A percentile compares a stretch with the other conserved stretches of the same genome.
Conservation (phyloP, 2,329 filamentous ascomycete genomes). For the Talaromyces albobiverticillius region DNA sequence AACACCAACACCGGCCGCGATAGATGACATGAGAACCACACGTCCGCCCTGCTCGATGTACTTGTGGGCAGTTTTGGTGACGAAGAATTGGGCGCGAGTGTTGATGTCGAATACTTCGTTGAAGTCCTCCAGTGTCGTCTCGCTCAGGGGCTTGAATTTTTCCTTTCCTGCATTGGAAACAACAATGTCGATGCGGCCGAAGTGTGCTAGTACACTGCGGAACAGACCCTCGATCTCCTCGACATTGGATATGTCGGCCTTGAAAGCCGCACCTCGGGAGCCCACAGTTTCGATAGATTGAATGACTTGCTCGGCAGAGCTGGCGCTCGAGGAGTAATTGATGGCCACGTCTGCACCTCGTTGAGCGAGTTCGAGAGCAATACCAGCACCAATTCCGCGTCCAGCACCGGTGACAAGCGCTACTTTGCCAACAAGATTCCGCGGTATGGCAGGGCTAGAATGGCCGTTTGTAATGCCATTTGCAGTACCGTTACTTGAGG, state of each 20-base stretch:
- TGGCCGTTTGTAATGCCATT: neutral
- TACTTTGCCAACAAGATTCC: slow-evolving; percentile 27
- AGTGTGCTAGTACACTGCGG: slow-evolving; percentile 60
- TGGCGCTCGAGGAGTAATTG: slow-evolving; percentile 56
- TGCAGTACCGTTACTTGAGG: neutral
- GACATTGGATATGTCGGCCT: slow-evolving; percentile 66
- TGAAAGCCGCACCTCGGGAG: slow-evolving; percentile 61
- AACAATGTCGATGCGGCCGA: slow-evolving; percentile 67
- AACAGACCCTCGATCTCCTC: slow-evolving; percentile 63
- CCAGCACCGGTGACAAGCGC: slow-evolving; percentile 35
- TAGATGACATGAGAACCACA: slow-evolving; percentile 71
- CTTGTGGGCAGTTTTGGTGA: slow-evolving; percentile 65
- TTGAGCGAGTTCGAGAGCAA: slow-evolving; percentile 39
- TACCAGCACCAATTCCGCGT: slow-evolving; percentile 42
- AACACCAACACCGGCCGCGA: slow-evolving; percentile 65
- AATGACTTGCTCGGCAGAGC: slow-evolving; percentile 65
- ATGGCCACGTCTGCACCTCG: slow-evolving; percentile 39
- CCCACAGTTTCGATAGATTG: slow-evolving; percentile 63
- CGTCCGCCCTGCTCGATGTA: slow-evolving; percentile 67
- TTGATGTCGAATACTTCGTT: slow-evolving; percentile 60
- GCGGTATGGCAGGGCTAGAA: neutral
- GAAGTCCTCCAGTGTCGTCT: slow-evolving; percentile 28
- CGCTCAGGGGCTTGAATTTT: slow-evolving; percentile 26
- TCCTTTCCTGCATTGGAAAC: slow-evolving; percentile 60
- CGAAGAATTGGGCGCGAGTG: slow-evolving; percentile 63